Conservation (phyloP, 2,329 filamentous ascomycete species). For the Leptosphaerulina australis region DNA sequence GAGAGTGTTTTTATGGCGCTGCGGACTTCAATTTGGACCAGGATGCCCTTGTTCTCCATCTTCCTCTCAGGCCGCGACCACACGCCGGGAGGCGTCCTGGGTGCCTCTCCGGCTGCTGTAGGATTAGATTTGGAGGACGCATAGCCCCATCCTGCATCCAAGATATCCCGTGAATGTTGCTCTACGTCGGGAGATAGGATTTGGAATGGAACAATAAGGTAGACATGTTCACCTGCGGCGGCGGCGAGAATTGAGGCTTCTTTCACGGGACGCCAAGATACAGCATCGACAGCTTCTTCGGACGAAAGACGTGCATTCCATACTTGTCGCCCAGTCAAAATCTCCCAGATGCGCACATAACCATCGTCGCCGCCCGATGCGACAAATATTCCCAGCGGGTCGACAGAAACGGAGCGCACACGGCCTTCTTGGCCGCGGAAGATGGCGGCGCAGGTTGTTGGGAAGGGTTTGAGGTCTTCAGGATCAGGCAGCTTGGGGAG, state of each 20-base stretch:
- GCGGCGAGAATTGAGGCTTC: conserved; percentile 83
- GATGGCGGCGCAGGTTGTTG: conserved; percentile 83
- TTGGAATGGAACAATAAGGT: conserved; percentile 74
- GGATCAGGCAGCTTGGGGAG: conserved; percentile 92
- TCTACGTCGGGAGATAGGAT: conserved; percentile 75
- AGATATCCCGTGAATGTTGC: conserved; percentile 72
- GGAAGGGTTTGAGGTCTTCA: conserved; percentile 93
- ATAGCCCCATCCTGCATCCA: conserved; percentile 93
- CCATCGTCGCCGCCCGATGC: conserved; percentile 95
- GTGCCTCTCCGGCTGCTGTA: conserved; percentile 58
- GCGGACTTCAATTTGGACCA: conserved; percentile 79
- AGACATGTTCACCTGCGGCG: conserved; percentile 82
- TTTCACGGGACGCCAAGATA: conserved; percentile 86
- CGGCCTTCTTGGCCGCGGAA: conserved; percentile 89
- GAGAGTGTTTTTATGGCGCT: conserved; percentile 83
- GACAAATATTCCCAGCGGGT: conserved; percentile 82
- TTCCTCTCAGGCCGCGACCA: conserved; percentile 80
- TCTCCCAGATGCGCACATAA: conserved; percentile 87
- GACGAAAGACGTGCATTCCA: conserved; percentile 81
- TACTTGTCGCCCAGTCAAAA: conserved; percentile 82
- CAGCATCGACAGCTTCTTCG: conserved; percentile 79
- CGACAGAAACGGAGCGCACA: conserved; percentile 82
- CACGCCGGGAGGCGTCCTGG: conserved; percentile 77
- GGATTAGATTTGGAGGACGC: conserved; percentile 69
- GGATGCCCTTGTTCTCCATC: conserved; percentile 77